Base-by-base conservation (phyloP, 2,329 filamentous ascomycete genomes). In the Nigrograna mackinnonii region DNA sequence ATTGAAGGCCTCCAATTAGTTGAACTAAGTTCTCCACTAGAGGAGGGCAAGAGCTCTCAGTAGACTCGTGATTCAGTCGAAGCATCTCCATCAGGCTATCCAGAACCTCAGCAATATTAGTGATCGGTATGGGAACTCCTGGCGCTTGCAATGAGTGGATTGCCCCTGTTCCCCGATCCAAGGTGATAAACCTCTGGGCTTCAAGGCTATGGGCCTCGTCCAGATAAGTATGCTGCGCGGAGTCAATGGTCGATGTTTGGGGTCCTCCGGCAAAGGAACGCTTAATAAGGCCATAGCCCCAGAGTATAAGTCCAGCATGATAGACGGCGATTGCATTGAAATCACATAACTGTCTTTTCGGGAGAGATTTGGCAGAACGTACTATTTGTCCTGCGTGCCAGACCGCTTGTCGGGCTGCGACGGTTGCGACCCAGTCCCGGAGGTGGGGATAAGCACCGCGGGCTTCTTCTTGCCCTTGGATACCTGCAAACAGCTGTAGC, bases 311-410 rank as follows among this genome's bases (percentile, higher is more conserved):
- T 11, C 79, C 77, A 4, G 83, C 84, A 58, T 89, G 85, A 57
- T 88, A 86, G 0, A 88, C 77, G 0, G 80, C 82, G 5, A 89
- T 79, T 0, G 85, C 84, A 47, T 82, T 80, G 59, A 89, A 88
- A 48, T 85, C 82, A 32, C 81, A 79, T 3, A 88, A 64, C 9
- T 78, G 72, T 0, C 76, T 74, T 2, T 69, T 61, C 0, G 80
- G 76, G 35, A 84, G 78, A 35, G 68, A 46, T 54, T 77, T 79
- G 2, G 83, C 84, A 30, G 79, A 77, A 6, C 82, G 77, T 4
- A 89, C 60, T 2, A 86, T 75, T 61, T 87, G 86, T 0, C 83
- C 85, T 1, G 86, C 85, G 51, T 85, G 83, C 79, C 81, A 88
- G 1, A 87, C 60, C 7, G 84, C 80, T 46, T 79, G 78, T 20